Evolutionary conservation across 768 basidiomycete genomes (phyloP).

Genomic region (Termitomyces sp.): DNA sequence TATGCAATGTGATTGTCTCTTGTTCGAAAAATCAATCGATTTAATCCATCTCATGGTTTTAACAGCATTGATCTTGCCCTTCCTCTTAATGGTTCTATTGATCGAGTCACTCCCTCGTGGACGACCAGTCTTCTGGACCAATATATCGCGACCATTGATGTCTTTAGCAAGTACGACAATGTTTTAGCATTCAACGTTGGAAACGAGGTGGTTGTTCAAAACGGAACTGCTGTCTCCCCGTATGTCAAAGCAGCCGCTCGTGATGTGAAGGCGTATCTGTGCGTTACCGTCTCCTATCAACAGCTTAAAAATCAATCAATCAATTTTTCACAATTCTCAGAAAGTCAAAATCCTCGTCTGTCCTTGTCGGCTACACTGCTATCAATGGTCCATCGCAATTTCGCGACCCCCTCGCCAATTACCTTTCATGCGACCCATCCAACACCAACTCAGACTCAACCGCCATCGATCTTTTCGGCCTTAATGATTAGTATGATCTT

Average conservation of each 20-base stretch:
- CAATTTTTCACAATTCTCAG: constrained; percentile 26
- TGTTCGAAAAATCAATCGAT: background rate
- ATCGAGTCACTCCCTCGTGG: constrained; percentile 72
- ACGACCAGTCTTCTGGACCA: constrained; percentile 72
- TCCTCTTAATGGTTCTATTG: constrained; percentile 82
- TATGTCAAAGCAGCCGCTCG: constrained; percentile 91
- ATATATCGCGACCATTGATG: constrained; percentile 74
- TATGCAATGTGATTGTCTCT: constrained; percentile 71
- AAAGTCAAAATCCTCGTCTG: constrained; percentile 55
- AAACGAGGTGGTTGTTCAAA: constrained; percentile 66
- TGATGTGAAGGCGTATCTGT: constrained; percentile 84
- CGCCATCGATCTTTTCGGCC: constrained; percentile 79
- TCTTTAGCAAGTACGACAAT: constrained; percentile 84
- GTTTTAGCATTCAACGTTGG: constrained; percentile 87
- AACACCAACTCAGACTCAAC: constrained; percentile 47
- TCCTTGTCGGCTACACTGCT: constrained; percentile 80
- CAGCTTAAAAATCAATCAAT: background rate
- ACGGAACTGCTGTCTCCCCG: constrained; percentile 59
- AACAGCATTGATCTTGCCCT: constrained; percentile 80
- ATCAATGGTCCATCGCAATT: constrained; percentile 68
- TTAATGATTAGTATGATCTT: constrained; percentile 75
- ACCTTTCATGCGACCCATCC: constrained; percentile 69
- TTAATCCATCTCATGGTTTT: background rate
- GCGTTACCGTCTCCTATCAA: constrained; percentile 21
- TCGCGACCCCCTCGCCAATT: constrained; percentile 67